phyloP scores from a whole-genome alignment of 192 early-diverging fungal genomes.

The Lunasporangiospora selenospora region DNA sequence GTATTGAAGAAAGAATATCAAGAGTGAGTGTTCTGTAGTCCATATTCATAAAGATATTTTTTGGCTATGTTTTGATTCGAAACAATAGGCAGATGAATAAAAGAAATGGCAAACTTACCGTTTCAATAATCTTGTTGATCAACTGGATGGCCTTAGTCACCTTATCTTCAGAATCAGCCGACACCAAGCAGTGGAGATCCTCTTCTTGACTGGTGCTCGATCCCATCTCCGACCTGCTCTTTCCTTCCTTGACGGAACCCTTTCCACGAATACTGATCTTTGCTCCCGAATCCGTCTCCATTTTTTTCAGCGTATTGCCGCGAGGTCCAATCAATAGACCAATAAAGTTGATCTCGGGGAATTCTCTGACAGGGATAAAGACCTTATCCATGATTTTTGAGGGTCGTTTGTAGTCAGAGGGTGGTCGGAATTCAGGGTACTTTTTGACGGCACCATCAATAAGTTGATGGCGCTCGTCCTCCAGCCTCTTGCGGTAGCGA shows the following conservation, averaged over 20 bases:
- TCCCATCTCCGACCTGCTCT: conserved; percentile 59
- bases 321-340: conserved; percentile 96
- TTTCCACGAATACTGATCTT: conserved; percentile 97
- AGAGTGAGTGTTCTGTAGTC: neutral
- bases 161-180: conserved; percentile 90
- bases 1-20: neutral
- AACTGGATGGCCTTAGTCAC: conserved; percentile 83
- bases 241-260: conserved; percentile 97
- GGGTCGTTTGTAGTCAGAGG: conserved; percentile 87
- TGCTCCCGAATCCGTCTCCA: conserved; percentile 91
- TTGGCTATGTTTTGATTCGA: too few relatives aligned
- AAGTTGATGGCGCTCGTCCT: conserved; percentile 91
- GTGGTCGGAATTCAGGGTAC: conserved; percentile 86
- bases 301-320: conserved; percentile 95
- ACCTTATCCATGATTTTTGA: conserved; percentile 90
- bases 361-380: conserved; percentile 94
- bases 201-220: conserved; percentile 70
- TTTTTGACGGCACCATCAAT: conserved; percentile 80
- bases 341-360: conserved; percentile 98
- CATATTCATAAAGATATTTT: conserved; percentile 1
- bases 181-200: conserved; percentile 91
- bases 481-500: conserved; percentile 88
- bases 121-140: conserved; percentile 94
- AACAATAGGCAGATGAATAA: too few relatives aligned
- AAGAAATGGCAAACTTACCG: conserved; percentile 57